A percentile compares a stretch with the other conserved stretches of the same genome.
phyloP scores from a whole-genome alignment of 805 yeast species.

The Kodamaea kaohsiungensis region DNA sequence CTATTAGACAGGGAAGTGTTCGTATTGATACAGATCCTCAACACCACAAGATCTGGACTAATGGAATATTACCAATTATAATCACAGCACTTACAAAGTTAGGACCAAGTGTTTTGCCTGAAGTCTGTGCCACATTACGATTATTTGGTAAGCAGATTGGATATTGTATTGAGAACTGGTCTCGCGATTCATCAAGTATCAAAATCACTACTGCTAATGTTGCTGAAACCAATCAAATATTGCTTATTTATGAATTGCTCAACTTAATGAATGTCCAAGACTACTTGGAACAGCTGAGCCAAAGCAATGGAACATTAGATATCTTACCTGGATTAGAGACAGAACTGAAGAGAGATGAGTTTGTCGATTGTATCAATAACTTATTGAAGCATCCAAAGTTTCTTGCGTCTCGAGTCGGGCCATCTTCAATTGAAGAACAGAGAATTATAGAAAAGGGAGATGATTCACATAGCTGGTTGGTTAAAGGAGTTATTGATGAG shows the following conservation, averaged over 20 bases:
- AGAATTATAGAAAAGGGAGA: slow-evolving; percentile 52
- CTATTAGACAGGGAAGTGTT: slow-evolving; percentile 66
- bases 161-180: slow-evolving; percentile 69
- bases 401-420: slow-evolving; percentile 64
- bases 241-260: slow-evolving; percentile 61
- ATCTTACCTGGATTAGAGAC: slow-evolving; percentile 63
- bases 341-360: slow-evolving; percentile 55
- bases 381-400: slow-evolving; percentile 86
- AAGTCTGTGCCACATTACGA: slow-evolving; percentile 60
- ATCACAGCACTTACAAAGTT: slow-evolving; percentile 60
- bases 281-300: slow-evolving; percentile 28
- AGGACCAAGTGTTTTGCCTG: slow-evolving; percentile 64
- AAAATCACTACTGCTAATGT: slow-evolving; percentile 37
- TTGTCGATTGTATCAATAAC: slow-evolving; percentile 64
- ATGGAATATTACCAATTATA: slow-evolving; percentile 72
- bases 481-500: slow-evolving; percentile 48
- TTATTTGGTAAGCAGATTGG: slow-evolving; percentile 68
- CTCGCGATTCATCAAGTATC: slow-evolving; percentile 49
- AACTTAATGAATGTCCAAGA: slow-evolving; percentile 53
- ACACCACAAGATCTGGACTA: slow-evolving; percentile 81
- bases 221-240: slow-evolving; percentile 55
- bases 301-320: slow-evolving; percentile 10
- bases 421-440: slow-evolving; percentile 67
- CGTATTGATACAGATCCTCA: slow-evolving; percentile 52
- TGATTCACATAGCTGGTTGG: slow-evolving; percentile 28